These are phyloP conservation scores for Saccharomycodes ludwigii DNA, from an alignment of 805 yeast species.

Conservation along the genomic window DNA sequence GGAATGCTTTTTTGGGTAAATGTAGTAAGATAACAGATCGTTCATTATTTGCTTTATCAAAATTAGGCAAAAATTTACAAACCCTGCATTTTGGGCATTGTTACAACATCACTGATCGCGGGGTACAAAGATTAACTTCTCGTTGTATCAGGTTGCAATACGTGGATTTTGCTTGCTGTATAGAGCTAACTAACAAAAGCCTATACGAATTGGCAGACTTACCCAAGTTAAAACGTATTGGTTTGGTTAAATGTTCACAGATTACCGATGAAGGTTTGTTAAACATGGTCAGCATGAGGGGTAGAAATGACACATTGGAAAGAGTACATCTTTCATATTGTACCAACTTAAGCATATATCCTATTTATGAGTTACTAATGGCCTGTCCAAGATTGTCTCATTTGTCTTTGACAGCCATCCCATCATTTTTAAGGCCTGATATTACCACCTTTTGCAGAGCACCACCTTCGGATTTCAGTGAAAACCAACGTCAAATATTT, in stretches of 20 bases:
- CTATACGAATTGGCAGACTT: constrained; percentile 63
- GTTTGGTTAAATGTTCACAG: constrained; percentile 80
- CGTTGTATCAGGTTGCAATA: constrained; percentile 79
- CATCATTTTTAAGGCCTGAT: constrained; percentile 78
- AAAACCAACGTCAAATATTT: constrained; percentile 70
- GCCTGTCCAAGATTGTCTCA: constrained; percentile 83
- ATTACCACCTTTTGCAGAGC: constrained; percentile 79
- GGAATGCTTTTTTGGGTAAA: constrained; percentile 83
- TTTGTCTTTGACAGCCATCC: constrained; percentile 81
- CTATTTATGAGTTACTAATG: constrained; percentile 61
- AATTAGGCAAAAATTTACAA: constrained; percentile 68
- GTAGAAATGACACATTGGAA: constrained; percentile 71
- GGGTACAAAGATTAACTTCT: constrained; percentile 63
- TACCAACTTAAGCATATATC: constrained; percentile 62
- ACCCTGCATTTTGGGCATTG: constrained; percentile 93
- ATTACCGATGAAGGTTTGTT: constrained; percentile 77
- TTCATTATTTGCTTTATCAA: constrained; percentile 57
- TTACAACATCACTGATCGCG: constrained; percentile 76
- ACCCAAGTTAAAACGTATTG: constrained; percentile 78
- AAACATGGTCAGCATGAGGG: constrained; percentile 54
- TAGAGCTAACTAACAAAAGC: constrained; percentile 75
- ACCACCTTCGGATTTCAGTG: constrained; percentile 86
- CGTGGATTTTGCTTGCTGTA: constrained; percentile 90
- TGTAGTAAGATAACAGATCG: constrained; percentile 80
- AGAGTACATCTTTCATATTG: constrained; percentile 91